Percentiles rank a stretch among this genome's conserved stretches.
These are phyloP conservation scores for Sanghuangporus weigelae DNA, from an alignment of 1,284 basidiomycete genomes.

Conservation along the genomic window DNA sequence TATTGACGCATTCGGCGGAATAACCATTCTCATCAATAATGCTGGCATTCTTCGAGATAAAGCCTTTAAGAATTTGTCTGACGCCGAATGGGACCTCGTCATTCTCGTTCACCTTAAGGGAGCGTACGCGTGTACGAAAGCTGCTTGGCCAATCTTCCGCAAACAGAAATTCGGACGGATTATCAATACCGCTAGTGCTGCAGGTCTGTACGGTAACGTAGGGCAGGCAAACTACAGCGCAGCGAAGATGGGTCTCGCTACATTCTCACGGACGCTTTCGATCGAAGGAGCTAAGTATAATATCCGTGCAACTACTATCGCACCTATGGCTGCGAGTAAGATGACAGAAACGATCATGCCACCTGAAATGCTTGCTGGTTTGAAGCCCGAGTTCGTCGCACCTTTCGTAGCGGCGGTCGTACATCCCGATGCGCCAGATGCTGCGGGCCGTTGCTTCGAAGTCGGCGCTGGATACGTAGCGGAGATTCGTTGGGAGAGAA, in stretches of 20 bases:
- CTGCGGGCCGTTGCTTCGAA: constrained; percentile 88
- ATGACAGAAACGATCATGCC: constrained; percentile 98
- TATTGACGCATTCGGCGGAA: constrained; percentile 79
- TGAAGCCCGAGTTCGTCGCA: constrained; percentile 93
- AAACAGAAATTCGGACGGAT: constrained; percentile 93
- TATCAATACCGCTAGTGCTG: constrained; percentile 89
- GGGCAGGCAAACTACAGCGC: constrained; percentile 94
- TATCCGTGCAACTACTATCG: constrained; percentile 85
- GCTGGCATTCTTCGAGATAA: constrained; percentile 76
- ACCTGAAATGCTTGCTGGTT: constrained; percentile 89
- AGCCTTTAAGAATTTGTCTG: constrained; percentile 90
- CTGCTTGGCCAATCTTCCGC: constrained; percentile 94
- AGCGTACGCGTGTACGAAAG: constrained; percentile 92
- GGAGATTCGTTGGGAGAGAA: constrained; percentile 92
- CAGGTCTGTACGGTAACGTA: constrained; percentile 89
- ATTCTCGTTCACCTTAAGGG: constrained; percentile 92
- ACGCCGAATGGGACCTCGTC: constrained; percentile 85
- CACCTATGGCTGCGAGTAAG: constrained; percentile 90
- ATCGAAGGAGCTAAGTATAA: constrained; percentile 90
- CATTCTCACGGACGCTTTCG: constrained; percentile 90
- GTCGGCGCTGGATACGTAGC: constrained; percentile 92
- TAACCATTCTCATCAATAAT: constrained; percentile 91
- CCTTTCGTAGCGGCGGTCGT: constrained; percentile 82
- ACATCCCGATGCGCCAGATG: constrained; percentile 78
- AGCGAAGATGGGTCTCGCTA: constrained; percentile 87